Evolutionary conservation across 805 yeast genomes (phyloP).

Genomic region (Lachancea nothofagi): DNA sequence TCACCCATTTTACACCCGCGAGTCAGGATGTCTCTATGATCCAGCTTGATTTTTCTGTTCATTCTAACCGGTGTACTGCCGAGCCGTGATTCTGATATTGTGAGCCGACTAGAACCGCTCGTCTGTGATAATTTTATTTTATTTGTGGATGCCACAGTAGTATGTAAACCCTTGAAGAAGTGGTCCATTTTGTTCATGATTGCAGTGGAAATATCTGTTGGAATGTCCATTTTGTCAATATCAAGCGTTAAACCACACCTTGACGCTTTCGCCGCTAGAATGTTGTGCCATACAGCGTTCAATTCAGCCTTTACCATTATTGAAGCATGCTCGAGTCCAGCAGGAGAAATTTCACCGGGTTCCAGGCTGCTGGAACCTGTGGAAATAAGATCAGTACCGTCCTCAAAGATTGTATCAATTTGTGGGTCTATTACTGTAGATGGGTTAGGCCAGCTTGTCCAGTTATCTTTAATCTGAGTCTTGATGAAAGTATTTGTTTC

Average conservation of each 20-base stretch:
- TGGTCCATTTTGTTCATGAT: conserved; percentile 25
- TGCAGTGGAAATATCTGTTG: conserved; percentile 15
- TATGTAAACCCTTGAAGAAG: conserved; percentile 26
- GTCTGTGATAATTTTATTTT: conserved; percentile 19
- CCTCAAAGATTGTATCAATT: conserved; percentile 25
- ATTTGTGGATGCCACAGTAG: conserved; percentile 22
- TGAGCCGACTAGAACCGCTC: conserved; percentile 11
- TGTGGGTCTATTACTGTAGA: conserved; percentile 28
- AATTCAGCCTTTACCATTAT: conserved; percentile 26
- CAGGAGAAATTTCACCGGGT: conserved; percentile 25
- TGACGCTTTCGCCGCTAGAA: conserved; percentile 18
- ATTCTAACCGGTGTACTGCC: conserved; percentile 8
- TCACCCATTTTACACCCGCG: conserved; percentile 30
- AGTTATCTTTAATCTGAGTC: conserved; percentile 35
- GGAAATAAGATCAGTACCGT: conserved; percentile 3
- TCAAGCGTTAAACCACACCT: conserved; percentile 18
- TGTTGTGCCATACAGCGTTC: conserved; percentile 26
- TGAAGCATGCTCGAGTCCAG: conserved; percentile 22
- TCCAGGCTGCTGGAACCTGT: not conserved
- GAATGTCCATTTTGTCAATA: conserved; percentile 23
- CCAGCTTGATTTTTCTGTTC: conserved; percentile 17
- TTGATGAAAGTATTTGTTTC: conserved; percentile 33
- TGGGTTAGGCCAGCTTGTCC: conserved; percentile 60
- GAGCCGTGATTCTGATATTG: conserved; percentile 4
- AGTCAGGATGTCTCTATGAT: conserved; percentile 26